Conservation (phyloP, 176 grass and related monocot species). For the Tuctoria greenei region DNA sequence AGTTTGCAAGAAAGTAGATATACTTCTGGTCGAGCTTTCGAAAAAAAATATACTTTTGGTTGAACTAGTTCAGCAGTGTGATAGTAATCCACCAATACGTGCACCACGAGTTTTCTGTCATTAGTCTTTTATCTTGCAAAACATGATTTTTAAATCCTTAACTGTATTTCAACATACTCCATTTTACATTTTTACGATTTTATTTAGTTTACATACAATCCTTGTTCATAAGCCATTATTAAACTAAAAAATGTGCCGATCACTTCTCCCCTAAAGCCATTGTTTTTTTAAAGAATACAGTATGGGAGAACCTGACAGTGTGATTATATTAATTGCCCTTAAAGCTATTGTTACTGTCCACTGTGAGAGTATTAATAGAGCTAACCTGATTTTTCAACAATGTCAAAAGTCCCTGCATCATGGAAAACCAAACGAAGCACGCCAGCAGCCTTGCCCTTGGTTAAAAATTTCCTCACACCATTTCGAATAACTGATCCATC, state of each 20-base stretch:
- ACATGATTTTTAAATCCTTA: slow-evolving; percentile 6
- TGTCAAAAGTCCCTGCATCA: slow-evolving; percentile 86
- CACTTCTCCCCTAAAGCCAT: no score
- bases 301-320: no score
- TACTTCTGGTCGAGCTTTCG: background rate
- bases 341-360: background rate
- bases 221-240: slow-evolving; percentile 7
- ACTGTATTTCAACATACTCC: background rate
- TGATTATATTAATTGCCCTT: no score
- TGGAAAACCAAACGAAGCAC: slow-evolving; percentile 92
- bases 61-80: background rate
- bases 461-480: slow-evolving; percentile 67
- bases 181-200: background rate
- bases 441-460: slow-evolving; percentile 81
- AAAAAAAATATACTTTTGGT: background rate
- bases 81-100: background rate
- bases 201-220: background rate
- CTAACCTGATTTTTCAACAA: slow-evolving; percentile 73
- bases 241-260: background rate
- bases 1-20: background rate
- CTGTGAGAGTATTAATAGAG: slow-evolving; percentile 1
- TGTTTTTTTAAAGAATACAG: no score
- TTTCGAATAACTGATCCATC: slow-evolving; percentile 63
- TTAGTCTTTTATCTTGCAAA: slow-evolving; percentile 16
- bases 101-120: background rate